Evolutionary conservation across 2,329 filamentous ascomycete species (phyloP).

Genomic region (Sporothrix inflata): DNA sequence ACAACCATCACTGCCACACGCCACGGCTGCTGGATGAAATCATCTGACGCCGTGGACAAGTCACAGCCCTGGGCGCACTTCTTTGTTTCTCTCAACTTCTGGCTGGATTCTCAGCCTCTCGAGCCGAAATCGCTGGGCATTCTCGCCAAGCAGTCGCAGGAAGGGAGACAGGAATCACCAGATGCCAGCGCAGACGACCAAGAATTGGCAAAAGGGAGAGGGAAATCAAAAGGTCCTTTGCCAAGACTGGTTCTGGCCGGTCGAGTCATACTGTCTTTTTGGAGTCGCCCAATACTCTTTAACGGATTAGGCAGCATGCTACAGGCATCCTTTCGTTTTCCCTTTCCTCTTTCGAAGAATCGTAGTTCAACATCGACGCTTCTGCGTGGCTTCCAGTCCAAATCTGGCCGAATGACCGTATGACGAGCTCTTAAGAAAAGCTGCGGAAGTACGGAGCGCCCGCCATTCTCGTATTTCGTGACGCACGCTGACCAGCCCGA

Average conservation of each 20-base stretch:
- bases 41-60: background rate
- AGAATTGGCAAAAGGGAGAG: background rate
- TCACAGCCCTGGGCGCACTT: background rate
- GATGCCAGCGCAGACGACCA: background rate
- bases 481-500: background rate
- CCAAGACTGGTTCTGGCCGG: background rate
- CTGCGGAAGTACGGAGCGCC: background rate
- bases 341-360: background rate
- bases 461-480: background rate
- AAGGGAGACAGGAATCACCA: background rate
- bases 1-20: slow-evolving; percentile 7
- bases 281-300: background rate
- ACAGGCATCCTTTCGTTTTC: background rate
- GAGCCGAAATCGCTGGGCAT: background rate
- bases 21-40: background rate
- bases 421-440: no score
- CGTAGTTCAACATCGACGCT: background rate
- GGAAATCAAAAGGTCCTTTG: background rate
- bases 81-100: background rate
- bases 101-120: background rate
- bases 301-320: background rate
- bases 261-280: background rate
- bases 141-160: background rate
- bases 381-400: background rate
- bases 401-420: background rate